phyloP scores from a whole-genome alignment of 306 rosid species.

The Acmispon strigosus region DNA sequence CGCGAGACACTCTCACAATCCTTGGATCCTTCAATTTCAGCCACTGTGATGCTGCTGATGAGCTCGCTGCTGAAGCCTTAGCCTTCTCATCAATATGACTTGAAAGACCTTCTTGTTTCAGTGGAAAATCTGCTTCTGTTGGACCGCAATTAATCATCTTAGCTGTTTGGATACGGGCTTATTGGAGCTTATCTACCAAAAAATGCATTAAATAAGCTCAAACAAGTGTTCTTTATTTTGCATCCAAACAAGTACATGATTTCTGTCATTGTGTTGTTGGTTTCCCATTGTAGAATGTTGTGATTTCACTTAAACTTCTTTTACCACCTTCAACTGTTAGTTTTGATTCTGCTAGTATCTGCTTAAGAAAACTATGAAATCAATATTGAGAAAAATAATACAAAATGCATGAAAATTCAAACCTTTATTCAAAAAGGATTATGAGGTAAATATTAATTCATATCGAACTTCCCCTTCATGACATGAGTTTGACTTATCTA shows the following conservation, averaged over 20 bases:
- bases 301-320: neutral
- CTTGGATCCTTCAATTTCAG: conserved; percentile 74
- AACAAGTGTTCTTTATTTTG: too few species aligned
- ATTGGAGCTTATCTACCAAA: too few species aligned
- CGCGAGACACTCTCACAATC: conserved; percentile 78
- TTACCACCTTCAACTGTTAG: conserved; percentile 9
- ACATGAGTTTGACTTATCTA: neutral
- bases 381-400: neutral
- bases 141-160: conserved; percentile 40
- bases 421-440: neutral
- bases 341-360: conserved; percentile 17
- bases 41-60: conserved; percentile 50
- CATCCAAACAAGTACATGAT: too few species aligned
- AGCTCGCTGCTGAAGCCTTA: conserved; percentile 29
- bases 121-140: conserved; percentile 31
- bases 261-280: conserved; percentile 32
- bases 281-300: neutral
- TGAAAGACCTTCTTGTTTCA: conserved; percentile 39
- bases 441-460: neutral
- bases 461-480: neutral
- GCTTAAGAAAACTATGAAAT: neutral
- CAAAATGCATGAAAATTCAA: neutral
- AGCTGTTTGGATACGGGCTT: neutral
- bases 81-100: conserved; percentile 25
- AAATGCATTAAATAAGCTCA: too few species aligned